phyloP scores from a whole-genome alignment of 352 stramenopile species.

The Globisporangium cylindrosporum region DNA sequence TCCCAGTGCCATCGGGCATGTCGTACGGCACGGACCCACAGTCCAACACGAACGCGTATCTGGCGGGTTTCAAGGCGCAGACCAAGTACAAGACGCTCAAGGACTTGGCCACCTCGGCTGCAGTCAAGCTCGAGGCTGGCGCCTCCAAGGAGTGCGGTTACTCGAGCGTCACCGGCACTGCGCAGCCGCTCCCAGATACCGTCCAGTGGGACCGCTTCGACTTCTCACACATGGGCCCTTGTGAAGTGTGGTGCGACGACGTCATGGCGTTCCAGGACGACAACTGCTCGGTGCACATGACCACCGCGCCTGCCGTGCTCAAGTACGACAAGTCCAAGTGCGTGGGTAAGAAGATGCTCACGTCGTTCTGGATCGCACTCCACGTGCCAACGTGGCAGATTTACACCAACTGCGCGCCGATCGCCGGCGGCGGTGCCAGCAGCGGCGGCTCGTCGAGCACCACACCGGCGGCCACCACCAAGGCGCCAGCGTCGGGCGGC shows the following conservation, averaged over 20 bases:
- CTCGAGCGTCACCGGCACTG: slow-evolving; percentile 29
- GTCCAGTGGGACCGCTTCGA: slow-evolving; percentile 43
- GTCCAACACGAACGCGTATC: slow-evolving; percentile 27
- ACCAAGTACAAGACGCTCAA: slow-evolving; percentile 46
- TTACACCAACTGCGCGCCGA: slow-evolving; percentile 44
- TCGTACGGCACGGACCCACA: slow-evolving; percentile 30
- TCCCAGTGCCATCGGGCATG: slow-evolving; percentile 39
- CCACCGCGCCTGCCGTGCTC: slow-evolving; percentile 25
- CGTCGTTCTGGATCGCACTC: slow-evolving; percentile 36
- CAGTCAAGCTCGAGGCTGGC: slow-evolving; percentile 27
- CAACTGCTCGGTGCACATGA: slow-evolving; percentile 39
- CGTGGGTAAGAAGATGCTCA: slow-evolving; percentile 31
- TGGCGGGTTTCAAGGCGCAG: slow-evolving; percentile 22
- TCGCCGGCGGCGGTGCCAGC: slow-evolving; percentile 21
- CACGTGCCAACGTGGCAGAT: slow-evolving; percentile 45
- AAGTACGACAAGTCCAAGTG: slow-evolving; percentile 43
- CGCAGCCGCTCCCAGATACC: slow-evolving; percentile 29
- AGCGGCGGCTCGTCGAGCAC: slow-evolving; percentile 7
- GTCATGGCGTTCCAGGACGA: slow-evolving; percentile 35
- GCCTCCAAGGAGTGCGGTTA: slow-evolving; percentile 40
- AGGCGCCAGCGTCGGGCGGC: slow-evolving; percentile 7
- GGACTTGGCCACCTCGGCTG: slow-evolving; percentile 37
- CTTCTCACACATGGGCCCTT: slow-evolving; percentile 37
- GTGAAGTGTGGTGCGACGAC: slow-evolving; percentile 52
- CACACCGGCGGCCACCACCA: slow-evolving; percentile 8